phyloP scores from a whole-genome alignment of 306 rosid genomes.

The Delonix regia region DNA sequence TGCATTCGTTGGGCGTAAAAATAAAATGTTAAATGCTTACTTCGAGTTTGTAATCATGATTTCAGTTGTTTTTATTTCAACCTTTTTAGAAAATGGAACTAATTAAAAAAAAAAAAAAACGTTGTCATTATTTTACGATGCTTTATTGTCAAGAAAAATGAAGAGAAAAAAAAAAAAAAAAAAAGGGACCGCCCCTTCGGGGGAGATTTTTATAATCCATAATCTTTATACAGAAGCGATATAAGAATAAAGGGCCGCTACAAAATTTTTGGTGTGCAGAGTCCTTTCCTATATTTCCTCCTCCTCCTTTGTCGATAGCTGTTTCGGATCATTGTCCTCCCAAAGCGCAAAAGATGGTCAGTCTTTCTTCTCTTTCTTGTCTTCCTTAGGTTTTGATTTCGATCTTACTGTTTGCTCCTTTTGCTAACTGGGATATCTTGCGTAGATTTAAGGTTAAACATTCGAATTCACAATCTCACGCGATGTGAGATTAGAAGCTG shows the following conservation, averaged over 20 bases:
- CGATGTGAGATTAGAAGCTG: background rate
- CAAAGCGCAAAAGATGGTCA: slow-evolving; percentile 12
- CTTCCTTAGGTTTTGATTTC: slow-evolving; percentile 1
- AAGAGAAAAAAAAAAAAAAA: background rate
- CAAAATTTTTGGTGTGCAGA: background rate
- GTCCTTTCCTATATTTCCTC: slow-evolving; percentile 7
- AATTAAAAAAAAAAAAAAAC: background rate
- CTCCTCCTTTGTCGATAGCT: slow-evolving; percentile 14
- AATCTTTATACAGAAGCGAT: background rate
- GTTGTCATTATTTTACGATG: too few species aligned
- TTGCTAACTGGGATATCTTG: background rate
- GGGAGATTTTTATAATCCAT: background rate
- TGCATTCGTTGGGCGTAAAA: too few species aligned
- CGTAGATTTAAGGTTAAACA: background rate
- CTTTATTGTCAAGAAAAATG: too few species aligned
- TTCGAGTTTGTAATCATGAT: too few species aligned
- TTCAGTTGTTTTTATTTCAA: too few species aligned
- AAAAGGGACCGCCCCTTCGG: background rate
- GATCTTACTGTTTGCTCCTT: background rate
- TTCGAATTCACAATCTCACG: background rate
- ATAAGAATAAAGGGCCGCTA: background rate
- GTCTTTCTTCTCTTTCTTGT: slow-evolving; percentile 15
- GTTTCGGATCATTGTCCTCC: slow-evolving; percentile 1
- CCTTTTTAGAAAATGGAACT: too few species aligned
- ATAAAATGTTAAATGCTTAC: too few species aligned